These are phyloP conservation scores for Citrullus colocynthis DNA, from an alignment of 306 rosid species.

Conservation along the genomic window DNA sequence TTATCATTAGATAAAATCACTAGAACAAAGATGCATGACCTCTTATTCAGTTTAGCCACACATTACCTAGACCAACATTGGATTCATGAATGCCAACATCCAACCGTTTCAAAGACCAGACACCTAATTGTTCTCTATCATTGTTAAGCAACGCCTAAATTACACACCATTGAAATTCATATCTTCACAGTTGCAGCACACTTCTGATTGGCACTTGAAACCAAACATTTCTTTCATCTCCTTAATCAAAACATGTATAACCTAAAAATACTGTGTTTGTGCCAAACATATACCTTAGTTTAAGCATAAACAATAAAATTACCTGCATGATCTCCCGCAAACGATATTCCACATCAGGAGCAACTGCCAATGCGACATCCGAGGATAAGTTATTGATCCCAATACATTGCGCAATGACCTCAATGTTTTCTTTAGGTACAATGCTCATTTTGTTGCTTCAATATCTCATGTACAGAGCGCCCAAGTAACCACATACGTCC, in stretches of 20 bases:
- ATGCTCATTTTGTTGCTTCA: slow-evolving; percentile 38
- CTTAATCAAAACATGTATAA: neutral
- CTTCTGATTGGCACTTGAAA: neutral
- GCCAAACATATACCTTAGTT: neutral
- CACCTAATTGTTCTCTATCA: neutral
- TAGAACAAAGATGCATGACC: neutral
- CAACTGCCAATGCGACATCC: slow-evolving; percentile 75
- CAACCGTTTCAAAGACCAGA: neutral
- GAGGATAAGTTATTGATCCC: slow-evolving; percentile 71
- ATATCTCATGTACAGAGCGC: neutral
- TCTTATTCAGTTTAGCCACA: neutral
- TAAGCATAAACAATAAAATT: neutral
- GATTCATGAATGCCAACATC: neutral
- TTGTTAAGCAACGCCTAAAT: neutral
- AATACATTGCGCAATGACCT: slow-evolving; percentile 77
- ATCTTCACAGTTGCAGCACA: neutral
- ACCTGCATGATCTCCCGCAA: slow-evolving; percentile 97
- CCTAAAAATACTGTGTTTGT: neutral
- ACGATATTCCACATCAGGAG: slow-evolving; percentile 87
- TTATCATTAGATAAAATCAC: neutral
- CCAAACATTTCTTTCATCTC: neutral
- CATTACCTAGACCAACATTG: neutral
- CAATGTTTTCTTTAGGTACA: slow-evolving; percentile 72
- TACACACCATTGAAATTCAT: neutral
- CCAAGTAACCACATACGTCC: neutral